Base-by-base conservation (phyloP, 2,329 filamentous ascomycete genomes). In the Fusarium udum region DNA sequence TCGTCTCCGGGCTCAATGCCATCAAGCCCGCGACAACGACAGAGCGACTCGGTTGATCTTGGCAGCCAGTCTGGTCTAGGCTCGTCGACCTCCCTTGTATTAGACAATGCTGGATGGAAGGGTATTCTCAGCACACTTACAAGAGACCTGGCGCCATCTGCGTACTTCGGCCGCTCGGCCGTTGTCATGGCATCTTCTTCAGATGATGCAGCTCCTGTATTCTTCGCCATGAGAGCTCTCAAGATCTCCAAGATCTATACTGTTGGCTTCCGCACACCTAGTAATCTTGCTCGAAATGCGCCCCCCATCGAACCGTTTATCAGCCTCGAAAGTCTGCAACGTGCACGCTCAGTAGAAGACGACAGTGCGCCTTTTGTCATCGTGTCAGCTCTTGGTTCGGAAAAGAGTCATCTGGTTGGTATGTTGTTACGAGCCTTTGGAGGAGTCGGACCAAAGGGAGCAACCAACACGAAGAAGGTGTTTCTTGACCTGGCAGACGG, bases 101-200 rank as follows among this genome's bases (percentile, higher is more conserved):
- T 94, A 52, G 93, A 96, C 77, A 97, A 97, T 75, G 92, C 93
- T 16, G 91, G 91, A 20, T 96, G 94, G 93, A 94, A 94, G 80
- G 94, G 93, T 4, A 95, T 97, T 64, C 87, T 94, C 53, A 92
- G 93, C 59, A 95, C 93, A 1, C 85, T 97, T 66, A 96, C 92
- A 8, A 89, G 92, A 28, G 93, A 97, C 76, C 91, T 95, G 74
- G 92, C 95, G 0, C 93, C 94, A 1, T 95, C 93, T 9, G 93
- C 94, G 2, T 97, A 95, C 80, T 89, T 89, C 73, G 91, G 90
- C 46, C 90, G 93, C 53, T 90, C 93, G 8, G 93, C 93, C 6
- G 89, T 97, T 49, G 88, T 97, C 20, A 84, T 97, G 16, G 92
- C 93, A 14, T 91, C 89, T 24, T 90, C 89, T 1, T 89, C 92